phyloP scores from a whole-genome alignment of 352 stramenopile genomes.

The Plasmopara muralis region DNA sequence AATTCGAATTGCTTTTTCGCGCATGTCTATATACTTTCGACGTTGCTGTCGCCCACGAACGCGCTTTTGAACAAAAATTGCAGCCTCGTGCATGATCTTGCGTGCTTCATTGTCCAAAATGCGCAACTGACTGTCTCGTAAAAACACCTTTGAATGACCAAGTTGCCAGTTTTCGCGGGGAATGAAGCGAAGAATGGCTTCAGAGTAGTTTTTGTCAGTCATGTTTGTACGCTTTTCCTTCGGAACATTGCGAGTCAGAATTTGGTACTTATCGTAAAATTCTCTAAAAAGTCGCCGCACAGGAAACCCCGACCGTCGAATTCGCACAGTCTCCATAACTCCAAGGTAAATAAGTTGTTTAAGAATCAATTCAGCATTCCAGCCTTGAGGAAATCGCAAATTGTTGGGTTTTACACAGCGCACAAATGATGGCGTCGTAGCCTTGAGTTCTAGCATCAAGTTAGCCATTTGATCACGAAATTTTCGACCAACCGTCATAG shows the following conservation, averaged over 20 bases:
- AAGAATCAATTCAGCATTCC: slow-evolving; percentile 81
- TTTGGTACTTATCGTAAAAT: slow-evolving; percentile 85
- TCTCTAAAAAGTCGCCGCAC: slow-evolving; percentile 81
- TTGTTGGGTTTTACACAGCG: slow-evolving; percentile 92
- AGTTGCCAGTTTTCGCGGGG: slow-evolving; percentile 84
- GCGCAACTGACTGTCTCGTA: slow-evolving; percentile 77
- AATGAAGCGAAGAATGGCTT: slow-evolving; percentile 76
- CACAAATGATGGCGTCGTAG: slow-evolving; percentile 83
- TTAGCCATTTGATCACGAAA: slow-evolving; percentile 88
- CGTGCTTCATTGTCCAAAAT: slow-evolving; percentile 77
- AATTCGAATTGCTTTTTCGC: slow-evolving; percentile 52
- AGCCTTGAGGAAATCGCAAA: slow-evolving; percentile 76
- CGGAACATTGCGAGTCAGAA: slow-evolving; percentile 65
- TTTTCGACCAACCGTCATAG: slow-evolving; percentile 85
- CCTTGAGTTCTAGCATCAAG: slow-evolving; percentile 79
- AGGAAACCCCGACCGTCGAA: slow-evolving; percentile 81
- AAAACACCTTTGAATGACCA: slow-evolving; percentile 85
- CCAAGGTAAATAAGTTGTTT: slow-evolving; percentile 87
- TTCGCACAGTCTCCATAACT: slow-evolving; percentile 88
- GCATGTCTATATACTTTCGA: slow-evolving; percentile 55
- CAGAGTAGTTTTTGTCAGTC: slow-evolving; percentile 75
- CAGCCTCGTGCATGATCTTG: slow-evolving; percentile 82
- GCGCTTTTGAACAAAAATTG: slow-evolving; percentile 73
- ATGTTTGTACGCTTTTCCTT: slow-evolving; percentile 44
- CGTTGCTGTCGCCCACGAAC: slow-evolving; percentile 57